phyloP scores from a whole-genome alignment of 768 basidiomycete genomes.

The Leucocoprinus birnbaumii region DNA sequence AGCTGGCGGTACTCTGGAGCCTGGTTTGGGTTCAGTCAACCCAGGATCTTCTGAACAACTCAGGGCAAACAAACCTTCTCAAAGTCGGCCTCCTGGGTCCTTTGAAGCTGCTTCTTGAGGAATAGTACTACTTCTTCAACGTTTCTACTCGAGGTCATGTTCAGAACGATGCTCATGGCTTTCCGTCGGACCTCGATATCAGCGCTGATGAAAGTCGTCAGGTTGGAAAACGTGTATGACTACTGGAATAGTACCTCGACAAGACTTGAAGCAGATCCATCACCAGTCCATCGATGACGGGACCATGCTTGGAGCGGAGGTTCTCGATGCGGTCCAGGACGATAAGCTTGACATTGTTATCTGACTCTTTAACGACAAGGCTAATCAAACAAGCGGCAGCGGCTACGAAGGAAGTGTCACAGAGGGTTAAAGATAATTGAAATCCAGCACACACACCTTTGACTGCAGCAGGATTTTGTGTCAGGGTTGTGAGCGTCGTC shows the following conservation, averaged over 20 bases:
- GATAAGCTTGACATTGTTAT: constrained; percentile 98
- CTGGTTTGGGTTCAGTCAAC: constrained; percentile 32
- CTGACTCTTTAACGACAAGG: constrained; percentile 91
- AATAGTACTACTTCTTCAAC: constrained; percentile 96
- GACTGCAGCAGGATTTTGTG: constrained; percentile 93
- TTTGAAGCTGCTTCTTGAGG: constrained; percentile 96
- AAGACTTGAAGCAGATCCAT: constrained; percentile 96
- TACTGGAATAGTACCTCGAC: constrained; percentile 48
- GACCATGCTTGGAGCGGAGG: constrained; percentile 81
- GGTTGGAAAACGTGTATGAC: background rate
- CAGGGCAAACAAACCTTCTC: constrained; percentile 65
- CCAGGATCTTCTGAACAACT: background rate
- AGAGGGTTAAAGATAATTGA: background rate
- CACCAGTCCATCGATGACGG: constrained; percentile 84
- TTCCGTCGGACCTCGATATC: constrained; percentile 97
- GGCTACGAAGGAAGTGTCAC: constrained; percentile 42
- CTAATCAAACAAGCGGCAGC: constrained; percentile 87
- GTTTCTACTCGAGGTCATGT: constrained; percentile 91
- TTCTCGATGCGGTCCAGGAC: constrained; percentile 88
- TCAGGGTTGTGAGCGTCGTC: constrained; percentile 88
- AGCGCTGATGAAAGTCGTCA: constrained; percentile 44
- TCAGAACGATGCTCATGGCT: constrained; percentile 84
- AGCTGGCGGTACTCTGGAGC: constrained; percentile 94
- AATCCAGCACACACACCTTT: constrained; percentile 64
- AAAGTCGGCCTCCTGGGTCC: constrained; percentile 86